These are phyloP conservation scores for Vigna unguiculata DNA, from an alignment of 306 rosid species.

Conservation along the genomic window DNA sequence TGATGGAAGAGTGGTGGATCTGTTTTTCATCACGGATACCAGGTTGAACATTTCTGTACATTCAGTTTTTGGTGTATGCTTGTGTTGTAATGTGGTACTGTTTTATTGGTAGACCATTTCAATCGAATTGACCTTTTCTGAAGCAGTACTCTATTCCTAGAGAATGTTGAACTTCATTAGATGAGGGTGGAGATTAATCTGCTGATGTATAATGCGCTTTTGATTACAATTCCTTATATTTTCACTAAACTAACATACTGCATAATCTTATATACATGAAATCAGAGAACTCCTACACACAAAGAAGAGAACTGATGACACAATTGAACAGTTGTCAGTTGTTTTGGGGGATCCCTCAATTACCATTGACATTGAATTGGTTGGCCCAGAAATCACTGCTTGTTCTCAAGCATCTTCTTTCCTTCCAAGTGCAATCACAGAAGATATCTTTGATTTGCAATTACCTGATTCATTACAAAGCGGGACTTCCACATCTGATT, in stretches of 20 bases:
- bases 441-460: constrained; percentile 63
- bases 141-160: background rate
- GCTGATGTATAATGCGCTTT: constrained; percentile 12
- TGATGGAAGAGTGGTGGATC: constrained; percentile 88
- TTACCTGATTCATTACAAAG: constrained; percentile 48
- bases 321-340: constrained; percentile 55
- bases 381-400: constrained; percentile 62
- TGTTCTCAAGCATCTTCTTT: constrained; percentile 70
- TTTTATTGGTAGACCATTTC: constrained; percentile 21
- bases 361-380: constrained; percentile 74
- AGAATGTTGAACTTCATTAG: constrained; percentile 8
- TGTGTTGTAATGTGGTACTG: constrained; percentile 10
- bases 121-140: background rate
- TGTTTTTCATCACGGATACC: constrained; percentile 89
- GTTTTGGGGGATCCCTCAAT: constrained; percentile 61
- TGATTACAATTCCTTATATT: background rate
- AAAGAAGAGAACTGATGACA: constrained; percentile 69
- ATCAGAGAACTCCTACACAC: constrained; percentile 90
- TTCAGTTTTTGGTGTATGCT: constrained; percentile 10
- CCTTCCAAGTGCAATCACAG: constrained; percentile 73
- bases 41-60: constrained; percentile 60
- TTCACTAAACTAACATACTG: constrained; percentile 23
- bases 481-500: constrained; percentile 57
- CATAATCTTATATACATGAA: background rate
- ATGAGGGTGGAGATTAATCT: constrained; percentile 6